Percentiles rank a stretch among this genome's conserved stretches.
phyloP scores from a whole-genome alignment of 345 rosid species.

The Salix purpurea region DNA sequence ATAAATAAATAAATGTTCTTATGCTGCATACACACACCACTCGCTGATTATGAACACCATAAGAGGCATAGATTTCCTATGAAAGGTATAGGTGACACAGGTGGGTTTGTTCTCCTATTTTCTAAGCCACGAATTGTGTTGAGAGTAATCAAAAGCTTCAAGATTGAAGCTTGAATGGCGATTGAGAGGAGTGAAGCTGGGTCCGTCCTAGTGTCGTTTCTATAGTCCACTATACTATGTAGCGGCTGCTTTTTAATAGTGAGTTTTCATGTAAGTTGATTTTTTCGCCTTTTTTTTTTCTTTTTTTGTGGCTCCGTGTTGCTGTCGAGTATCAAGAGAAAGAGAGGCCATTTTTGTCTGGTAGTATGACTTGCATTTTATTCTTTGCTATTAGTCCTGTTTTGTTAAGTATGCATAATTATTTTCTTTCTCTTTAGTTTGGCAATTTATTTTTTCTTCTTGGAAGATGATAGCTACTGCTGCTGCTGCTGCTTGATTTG shows the following conservation, averaged over 20 bases:
- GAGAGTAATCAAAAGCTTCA: too few species aligned
- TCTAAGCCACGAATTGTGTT: too few species aligned
- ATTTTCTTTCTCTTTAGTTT: background rate
- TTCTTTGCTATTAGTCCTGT: background rate
- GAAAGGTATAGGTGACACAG: too few species aligned
- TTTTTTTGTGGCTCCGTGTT: conserved; percentile 10
- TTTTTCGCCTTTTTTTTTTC: background rate
- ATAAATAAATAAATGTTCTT: too few species aligned
- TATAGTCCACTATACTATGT: background rate
- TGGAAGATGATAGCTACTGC: background rate
- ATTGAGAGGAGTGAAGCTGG: too few species aligned
- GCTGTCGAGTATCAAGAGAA: background rate
- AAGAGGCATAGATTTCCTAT: too few species aligned
- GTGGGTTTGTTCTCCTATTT: too few species aligned
- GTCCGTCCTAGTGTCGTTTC: too few species aligned
- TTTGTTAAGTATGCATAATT: background rate
- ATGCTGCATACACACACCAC: too few species aligned
- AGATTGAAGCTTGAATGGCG: too few species aligned
- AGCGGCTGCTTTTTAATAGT: conserved; percentile 20
- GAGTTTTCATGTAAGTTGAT: conserved; percentile 24
- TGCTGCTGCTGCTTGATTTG: background rate
- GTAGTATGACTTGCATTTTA: conserved; percentile 7
- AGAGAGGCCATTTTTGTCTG: background rate
- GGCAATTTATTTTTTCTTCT: background rate
- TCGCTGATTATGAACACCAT: too few species aligned